Evolutionary conservation across 1,284 basidiomycete species (phyloP).

Genomic region (Singerocomus inundabilis): DNA sequence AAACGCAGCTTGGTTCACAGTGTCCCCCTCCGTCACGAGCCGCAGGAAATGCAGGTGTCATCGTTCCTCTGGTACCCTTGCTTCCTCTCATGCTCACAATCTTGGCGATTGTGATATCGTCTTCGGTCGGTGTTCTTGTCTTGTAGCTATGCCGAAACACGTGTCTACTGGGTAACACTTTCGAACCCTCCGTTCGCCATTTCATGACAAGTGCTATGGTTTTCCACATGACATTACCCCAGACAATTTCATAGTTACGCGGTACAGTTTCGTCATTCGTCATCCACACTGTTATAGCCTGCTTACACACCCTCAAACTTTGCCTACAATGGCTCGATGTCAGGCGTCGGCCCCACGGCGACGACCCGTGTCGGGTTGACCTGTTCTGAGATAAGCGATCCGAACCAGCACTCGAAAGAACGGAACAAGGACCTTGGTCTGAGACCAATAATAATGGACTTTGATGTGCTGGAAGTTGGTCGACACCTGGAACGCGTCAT

Average conservation of each 20-base stretch:
- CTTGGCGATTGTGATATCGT: slow-evolving; percentile 22
- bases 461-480: slow-evolving; percentile 91
- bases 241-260: slow-evolving; percentile 12
- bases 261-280: neutral
- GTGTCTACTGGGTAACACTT: neutral
- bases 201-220: neutral
- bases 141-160: slow-evolving; percentile 13
- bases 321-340: slow-evolving; percentile 64
- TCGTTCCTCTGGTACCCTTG: neutral
- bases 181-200: neutral
- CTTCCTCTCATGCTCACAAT: slow-evolving; percentile 16
- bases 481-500: slow-evolving; percentile 83
- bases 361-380: slow-evolving; percentile 77
- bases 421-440: slow-evolving; percentile 43
- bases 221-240: slow-evolving; percentile 1
- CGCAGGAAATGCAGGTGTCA: slow-evolving; percentile 1
- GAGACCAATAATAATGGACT: slow-evolving; percentile 82
- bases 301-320: neutral
- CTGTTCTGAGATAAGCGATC: slow-evolving; percentile 36
- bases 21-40: slow-evolving; percentile 18
- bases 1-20: slow-evolving; percentile 26
- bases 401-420: neutral
- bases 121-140: slow-evolving; percentile 20
- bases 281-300: neutral
- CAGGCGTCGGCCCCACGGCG: slow-evolving; percentile 69